These are phyloP conservation scores for Ganoderma meredithae DNA, from an alignment of 1,284 basidiomycete species.

Conservation along the genomic window DNA sequence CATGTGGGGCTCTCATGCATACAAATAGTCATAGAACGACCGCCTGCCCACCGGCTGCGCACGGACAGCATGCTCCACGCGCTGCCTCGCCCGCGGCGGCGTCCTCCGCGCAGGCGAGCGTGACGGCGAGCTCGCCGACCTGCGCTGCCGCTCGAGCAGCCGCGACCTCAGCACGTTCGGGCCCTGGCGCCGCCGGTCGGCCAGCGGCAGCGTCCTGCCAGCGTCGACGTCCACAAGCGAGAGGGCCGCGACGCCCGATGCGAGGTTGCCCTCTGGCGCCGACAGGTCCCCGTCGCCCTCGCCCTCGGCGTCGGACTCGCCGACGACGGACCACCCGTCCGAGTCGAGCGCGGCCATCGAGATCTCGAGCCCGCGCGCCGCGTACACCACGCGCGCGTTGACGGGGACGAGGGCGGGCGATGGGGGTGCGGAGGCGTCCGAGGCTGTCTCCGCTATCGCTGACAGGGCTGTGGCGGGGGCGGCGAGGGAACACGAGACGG, in stretches of 20 bases:
- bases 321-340: slow-evolving; percentile 41
- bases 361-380: slow-evolving; percentile 7
- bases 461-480: slow-evolving; percentile 41
- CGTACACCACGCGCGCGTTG: slow-evolving; percentile 15
- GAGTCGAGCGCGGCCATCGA: slow-evolving; percentile 24
- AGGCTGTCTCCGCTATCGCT: slow-evolving; percentile 35
- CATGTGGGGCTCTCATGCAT: slow-evolving; percentile 37
- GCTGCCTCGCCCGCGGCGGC: slow-evolving; percentile 30
- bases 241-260: too few relatives aligned
- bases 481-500: slow-evolving; percentile 23
- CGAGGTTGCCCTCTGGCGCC: slow-evolving; percentile 30
- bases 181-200: slow-evolving; percentile 38
- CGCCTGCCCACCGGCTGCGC: slow-evolving; percentile 18
- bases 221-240: slow-evolving; percentile 28
- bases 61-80: slow-evolving; percentile 27
- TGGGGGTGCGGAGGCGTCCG: slow-evolving; percentile 31
- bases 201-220: too few relatives aligned
- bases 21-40: slow-evolving; percentile 52
- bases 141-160: slow-evolving; percentile 39
- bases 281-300: slow-evolving; percentile 39
- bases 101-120: slow-evolving; percentile 47
- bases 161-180: slow-evolving; percentile 37
- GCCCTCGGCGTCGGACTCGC: slow-evolving; percentile 38
- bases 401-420: slow-evolving; percentile 25
- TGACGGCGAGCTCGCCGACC: slow-evolving; percentile 48